phyloP scores from a whole-genome alignment of 208 protist genomes.

The Phytomonas sp. region DNA sequence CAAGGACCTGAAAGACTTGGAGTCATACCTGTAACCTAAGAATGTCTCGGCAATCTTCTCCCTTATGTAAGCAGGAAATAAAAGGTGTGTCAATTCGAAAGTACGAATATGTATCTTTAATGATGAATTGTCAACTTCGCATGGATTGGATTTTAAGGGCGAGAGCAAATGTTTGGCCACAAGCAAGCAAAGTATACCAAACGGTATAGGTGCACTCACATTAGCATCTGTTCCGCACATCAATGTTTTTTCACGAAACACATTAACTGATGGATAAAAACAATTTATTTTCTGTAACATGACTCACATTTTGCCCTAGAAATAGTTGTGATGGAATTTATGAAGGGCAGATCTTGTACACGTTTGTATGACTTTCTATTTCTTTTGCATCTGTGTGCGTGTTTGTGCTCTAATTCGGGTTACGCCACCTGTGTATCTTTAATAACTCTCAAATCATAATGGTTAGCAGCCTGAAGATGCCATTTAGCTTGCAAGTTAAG shows the following conservation, averaged over 20 bases:
- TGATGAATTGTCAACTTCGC: neutral
- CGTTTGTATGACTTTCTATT: neutral
- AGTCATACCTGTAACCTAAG: constrained; percentile 30
- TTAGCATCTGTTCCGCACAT: neutral
- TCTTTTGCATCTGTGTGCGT: constrained; percentile 3
- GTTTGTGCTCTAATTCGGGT: neutral
- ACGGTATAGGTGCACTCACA: neutral
- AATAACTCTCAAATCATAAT: neutral
- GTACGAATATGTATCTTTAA: constrained; percentile 5
- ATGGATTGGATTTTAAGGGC: neutral
- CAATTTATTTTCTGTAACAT: constrained; percentile 2
- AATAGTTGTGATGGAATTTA: constrained; percentile 1
- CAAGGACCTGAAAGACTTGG: constrained; percentile 30
- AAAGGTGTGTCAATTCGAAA: neutral
- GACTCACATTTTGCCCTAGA: neutral
- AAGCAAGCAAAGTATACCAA: neutral
- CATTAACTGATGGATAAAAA: neutral
- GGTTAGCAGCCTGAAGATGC: neutral
- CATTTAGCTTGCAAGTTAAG: neutral
- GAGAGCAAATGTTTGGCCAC: neutral
- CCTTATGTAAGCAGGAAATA: neutral
- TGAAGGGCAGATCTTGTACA: neutral
- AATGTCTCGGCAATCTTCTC: neutral
- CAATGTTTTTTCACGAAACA: neutral
- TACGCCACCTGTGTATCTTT: neutral